Percentiles rank a stretch among this genome's conserved stretches.
Evolutionary conservation across 2,329 filamentous ascomycete genomes (phyloP).

Genomic region (Colletotrichum sansevieriae): DNA sequence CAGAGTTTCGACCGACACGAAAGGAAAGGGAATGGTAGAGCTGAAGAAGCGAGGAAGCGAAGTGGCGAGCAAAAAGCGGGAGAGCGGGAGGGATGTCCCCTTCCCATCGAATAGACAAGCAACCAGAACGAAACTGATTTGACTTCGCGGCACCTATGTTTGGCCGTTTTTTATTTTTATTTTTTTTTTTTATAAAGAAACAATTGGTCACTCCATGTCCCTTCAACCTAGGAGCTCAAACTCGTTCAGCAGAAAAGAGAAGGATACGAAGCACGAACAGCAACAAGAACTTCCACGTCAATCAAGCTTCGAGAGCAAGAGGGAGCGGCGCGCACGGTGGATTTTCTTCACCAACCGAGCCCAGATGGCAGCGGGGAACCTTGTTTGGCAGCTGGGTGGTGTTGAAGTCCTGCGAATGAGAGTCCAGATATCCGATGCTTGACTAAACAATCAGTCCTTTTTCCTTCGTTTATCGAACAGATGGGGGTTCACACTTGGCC

Average conservation of each 20-base stretch:
- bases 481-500: background rate
- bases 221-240: background rate
- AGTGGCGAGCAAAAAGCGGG: background rate
- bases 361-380: conserved; percentile 15
- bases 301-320: conserved; percentile 3
- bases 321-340: background rate
- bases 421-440: background rate
- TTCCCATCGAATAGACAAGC: background rate
- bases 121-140: background rate
- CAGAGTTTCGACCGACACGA: background rate
- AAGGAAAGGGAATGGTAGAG: background rate
- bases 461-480: background rate
- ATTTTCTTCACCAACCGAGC: background rate
- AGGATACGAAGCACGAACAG: conserved; percentile 5
- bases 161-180: background rate
- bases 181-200: too few species aligned
- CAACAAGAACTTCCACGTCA: background rate
- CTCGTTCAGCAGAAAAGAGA: background rate
- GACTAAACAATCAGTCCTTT: conserved; percentile 15
- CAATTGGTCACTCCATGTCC: background rate
- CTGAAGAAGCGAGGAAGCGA: background rate
- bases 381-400: conserved; percentile 8
- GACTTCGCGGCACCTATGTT: background rate
- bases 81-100: background rate
- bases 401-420: conserved; percentile 13